These are phyloP conservation scores for Xylaria sp. DNA, from an alignment of 2,329 filamentous ascomycete genomes.

Conservation along the genomic window DNA sequence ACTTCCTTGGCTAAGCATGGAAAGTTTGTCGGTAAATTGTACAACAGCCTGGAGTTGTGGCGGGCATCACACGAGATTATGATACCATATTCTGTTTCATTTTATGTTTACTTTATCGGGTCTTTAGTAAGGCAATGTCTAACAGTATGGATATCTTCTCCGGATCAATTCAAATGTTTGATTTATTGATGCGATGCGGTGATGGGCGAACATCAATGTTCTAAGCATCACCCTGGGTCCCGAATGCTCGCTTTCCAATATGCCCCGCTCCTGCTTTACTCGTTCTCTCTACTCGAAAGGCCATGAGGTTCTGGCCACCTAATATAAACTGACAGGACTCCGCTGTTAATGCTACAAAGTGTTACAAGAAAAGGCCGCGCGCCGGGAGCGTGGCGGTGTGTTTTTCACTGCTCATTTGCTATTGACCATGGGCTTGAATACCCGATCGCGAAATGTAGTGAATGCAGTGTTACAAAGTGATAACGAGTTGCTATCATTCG, in stretches of 20 bases:
- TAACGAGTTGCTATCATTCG: constrained; percentile 35
- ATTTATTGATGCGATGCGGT: constrained; percentile 27
- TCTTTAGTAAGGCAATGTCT: constrained; percentile 10
- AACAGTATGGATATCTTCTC: constrained; percentile 13
- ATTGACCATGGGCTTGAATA: constrained; percentile 17
- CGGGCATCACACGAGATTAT: constrained; percentile 23
- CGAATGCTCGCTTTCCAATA: constrained; percentile 34
- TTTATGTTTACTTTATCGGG: constrained; percentile 9
- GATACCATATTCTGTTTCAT: background rate
- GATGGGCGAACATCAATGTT: constrained; percentile 14
- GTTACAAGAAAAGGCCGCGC: constrained; percentile 32
- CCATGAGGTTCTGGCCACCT: constrained; percentile 6
- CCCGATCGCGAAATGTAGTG: constrained; percentile 27
- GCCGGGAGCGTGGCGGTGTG: constrained; percentile 7
- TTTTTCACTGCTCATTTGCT: constrained; percentile 2
- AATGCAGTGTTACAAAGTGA: constrained; percentile 40
- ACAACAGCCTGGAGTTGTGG: constrained; percentile 28
- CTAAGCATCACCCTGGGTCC: constrained; percentile 12
- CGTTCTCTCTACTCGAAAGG: constrained; percentile 12
- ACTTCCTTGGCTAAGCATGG: constrained; percentile 3
- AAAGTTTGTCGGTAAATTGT: constrained; percentile 29
- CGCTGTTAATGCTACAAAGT: constrained; percentile 35
- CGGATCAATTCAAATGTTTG: constrained; percentile 18
- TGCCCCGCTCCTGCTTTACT: constrained; percentile 12
- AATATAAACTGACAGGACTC: constrained; percentile 17